Percentiles rank a stretch among this genome's conserved stretches.
Conservation (phyloP, 306 rosid species). For the Cucurbita moschata region DNA sequence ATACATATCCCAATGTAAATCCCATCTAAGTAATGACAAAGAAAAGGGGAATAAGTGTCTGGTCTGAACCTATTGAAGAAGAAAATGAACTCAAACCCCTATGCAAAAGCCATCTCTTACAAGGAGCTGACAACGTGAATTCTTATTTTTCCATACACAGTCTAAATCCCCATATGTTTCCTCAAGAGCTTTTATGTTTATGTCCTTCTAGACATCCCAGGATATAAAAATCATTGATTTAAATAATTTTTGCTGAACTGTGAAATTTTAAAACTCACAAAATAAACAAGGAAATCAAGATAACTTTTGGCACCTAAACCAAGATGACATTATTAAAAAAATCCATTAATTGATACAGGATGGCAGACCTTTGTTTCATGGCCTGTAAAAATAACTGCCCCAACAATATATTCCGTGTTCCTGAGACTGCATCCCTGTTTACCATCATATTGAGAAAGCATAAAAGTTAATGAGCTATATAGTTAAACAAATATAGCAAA, state of each 20-base stretch:
- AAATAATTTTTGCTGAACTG: neutral
- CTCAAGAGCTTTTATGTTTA: neutral
- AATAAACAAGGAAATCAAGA: neutral
- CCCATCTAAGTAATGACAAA: neutral
- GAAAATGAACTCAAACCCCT: neutral
- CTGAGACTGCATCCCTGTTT: slow-evolving; percentile 97
- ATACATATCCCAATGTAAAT: neutral
- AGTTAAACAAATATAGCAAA: slow-evolving; percentile 4
- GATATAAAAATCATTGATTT: neutral
- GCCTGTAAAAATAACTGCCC: slow-evolving; percentile 82
- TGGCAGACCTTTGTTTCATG: slow-evolving; percentile 83
- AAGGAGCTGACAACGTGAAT: neutral
- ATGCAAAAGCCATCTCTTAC: neutral
- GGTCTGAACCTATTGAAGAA: neutral
- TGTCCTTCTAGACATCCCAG: neutral
- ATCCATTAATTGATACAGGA: slow-evolving; percentile 7
- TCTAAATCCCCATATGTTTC: neutral
- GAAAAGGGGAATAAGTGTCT: neutral
- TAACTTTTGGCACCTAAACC: neutral
- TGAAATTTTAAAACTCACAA: neutral
- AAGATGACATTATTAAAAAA: neutral
- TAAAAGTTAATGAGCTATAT: slow-evolving; percentile 8
- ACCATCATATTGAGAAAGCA: slow-evolving; percentile 3
- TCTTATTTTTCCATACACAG: neutral
- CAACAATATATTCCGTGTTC: slow-evolving; percentile 89